Percentiles rank a stretch among this genome's conserved stretches.
Conservation (phyloP, 805 yeast species). For the Metschnikowia aberdeeniae region DNA sequence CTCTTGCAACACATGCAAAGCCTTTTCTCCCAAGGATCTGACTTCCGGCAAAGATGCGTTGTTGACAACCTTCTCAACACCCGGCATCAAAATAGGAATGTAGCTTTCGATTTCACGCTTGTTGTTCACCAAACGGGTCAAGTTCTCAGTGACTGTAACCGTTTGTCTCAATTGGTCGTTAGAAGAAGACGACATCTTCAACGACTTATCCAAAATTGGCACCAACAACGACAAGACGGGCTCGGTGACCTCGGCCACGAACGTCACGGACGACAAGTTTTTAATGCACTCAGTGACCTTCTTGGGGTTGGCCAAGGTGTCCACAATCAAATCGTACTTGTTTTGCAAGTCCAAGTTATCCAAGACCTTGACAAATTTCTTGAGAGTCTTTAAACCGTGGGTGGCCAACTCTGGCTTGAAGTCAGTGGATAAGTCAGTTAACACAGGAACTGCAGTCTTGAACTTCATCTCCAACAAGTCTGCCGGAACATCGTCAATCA, state of each 20-base stretch:
- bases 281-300: constrained; percentile 87
- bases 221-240: constrained; percentile 87
- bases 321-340: constrained; percentile 75
- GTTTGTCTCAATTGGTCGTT: constrained; percentile 97
- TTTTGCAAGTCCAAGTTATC: constrained; percentile 92
- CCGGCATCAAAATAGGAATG: constrained; percentile 87
- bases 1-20: constrained; percentile 72
- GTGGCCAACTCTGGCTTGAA: constrained; percentile 94
- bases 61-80: constrained; percentile 79
- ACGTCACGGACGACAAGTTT: constrained; percentile 87
- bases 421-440: constrained; percentile 88
- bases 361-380: constrained; percentile 69
- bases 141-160: constrained; percentile 90
- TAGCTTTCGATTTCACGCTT: constrained; percentile 84
- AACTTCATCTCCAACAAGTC: constrained; percentile 83
- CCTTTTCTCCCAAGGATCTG: constrained; percentile 87
- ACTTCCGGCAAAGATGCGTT: constrained; percentile 96
- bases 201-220: constrained; percentile 87
- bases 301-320: constrained; percentile 85
- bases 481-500: constrained; percentile 74
- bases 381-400: constrained; percentile 70
- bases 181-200: constrained; percentile 80
- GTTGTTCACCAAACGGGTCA: constrained; percentile 92
- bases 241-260: constrained; percentile 97
- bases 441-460: constrained; percentile 71